A percentile compares a stretch with the other conserved stretches of the same genome.
These are phyloP conservation scores for Suhomyces sp. DNA, from an alignment of 805 yeast genomes.

Conservation along the genomic window DNA sequence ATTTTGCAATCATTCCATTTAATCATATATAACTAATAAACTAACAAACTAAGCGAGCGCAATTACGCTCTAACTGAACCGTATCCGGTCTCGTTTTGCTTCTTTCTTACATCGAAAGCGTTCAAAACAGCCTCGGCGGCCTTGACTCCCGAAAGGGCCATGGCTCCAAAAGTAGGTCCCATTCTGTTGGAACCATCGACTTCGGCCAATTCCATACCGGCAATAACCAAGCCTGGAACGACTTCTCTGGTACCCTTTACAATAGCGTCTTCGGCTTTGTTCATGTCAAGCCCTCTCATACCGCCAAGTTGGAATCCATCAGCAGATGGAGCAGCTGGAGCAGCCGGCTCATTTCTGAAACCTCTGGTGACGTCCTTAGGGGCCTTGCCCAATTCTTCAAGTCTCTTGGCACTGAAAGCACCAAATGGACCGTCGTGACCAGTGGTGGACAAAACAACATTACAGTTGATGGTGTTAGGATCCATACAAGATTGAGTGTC, in stretches of 20 bases:
- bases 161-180: slow-evolving; percentile 85
- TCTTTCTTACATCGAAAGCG: slow-evolving; percentile 33
- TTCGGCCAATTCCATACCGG: slow-evolving; percentile 79
- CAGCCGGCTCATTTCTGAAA: slow-evolving; percentile 11
- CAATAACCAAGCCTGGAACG: slow-evolving; percentile 62
- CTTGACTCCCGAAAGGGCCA: slow-evolving; percentile 75
- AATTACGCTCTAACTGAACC: slow-evolving; percentile 4
- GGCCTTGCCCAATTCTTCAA: slow-evolving; percentile 35
- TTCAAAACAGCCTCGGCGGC: slow-evolving; percentile 60
- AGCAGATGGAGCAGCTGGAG: slow-evolving; percentile 10
- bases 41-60: background rate
- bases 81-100: slow-evolving; percentile 27
- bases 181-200: slow-evolving; percentile 75
- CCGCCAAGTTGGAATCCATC: slow-evolving; percentile 47
- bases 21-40: background rate
- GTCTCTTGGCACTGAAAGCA: slow-evolving; percentile 72
- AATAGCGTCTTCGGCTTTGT: slow-evolving; percentile 70
- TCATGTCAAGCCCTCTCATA: slow-evolving; percentile 80
- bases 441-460: slow-evolving; percentile 65
- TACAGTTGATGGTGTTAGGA: slow-evolving; percentile 69
- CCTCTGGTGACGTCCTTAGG: slow-evolving; percentile 43
- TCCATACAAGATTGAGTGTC: slow-evolving; percentile 80
- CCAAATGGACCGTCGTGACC: slow-evolving; percentile 87
- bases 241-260: slow-evolving; percentile 68
- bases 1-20: background rate